phyloP scores from a whole-genome alignment of 129 eudicot species.

The Erigeron canadensis region DNA sequence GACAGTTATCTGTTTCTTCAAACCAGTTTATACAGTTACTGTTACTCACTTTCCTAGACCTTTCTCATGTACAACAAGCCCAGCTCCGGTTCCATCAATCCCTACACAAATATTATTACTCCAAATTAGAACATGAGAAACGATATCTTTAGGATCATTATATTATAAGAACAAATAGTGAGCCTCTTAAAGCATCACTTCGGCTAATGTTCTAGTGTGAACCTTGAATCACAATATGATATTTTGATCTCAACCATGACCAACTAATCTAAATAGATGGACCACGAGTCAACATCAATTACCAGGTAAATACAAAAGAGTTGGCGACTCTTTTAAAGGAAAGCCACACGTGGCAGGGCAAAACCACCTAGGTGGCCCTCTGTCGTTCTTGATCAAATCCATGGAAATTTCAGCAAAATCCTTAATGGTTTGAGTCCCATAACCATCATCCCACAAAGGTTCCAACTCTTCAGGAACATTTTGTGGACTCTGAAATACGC shows the following conservation, averaged over 20 bases:
- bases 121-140: neutral
- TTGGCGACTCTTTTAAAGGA: slow-evolving; percentile 62
- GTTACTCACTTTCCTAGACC: slow-evolving; percentile 57
- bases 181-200: neutral
- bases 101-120: slow-evolving; percentile 41
- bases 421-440: slow-evolving; percentile 57
- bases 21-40: neutral
- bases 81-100: slow-evolving; percentile 64
- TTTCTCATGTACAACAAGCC: slow-evolving; percentile 59
- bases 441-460: slow-evolving; percentile 88
- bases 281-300: slow-evolving; percentile 21
- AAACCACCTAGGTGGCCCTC: slow-evolving; percentile 94
- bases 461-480: slow-evolving; percentile 40
- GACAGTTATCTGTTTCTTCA: neutral
- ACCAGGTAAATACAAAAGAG: slow-evolving; percentile 92
- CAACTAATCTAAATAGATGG: too few relatives aligned
- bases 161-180: neutral
- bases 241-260: too few relatives aligned
- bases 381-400: slow-evolving; percentile 66
- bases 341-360: slow-evolving; percentile 62
- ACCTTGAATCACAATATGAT: too few relatives aligned
- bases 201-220: neutral
- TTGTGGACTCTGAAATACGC: slow-evolving; percentile 17
- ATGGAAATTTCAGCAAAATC: slow-evolving; percentile 51
- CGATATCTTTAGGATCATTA: neutral